phyloP scores from a whole-genome alignment of 2,329 filamentous ascomycete species.

The Xylariales sp. region DNA sequence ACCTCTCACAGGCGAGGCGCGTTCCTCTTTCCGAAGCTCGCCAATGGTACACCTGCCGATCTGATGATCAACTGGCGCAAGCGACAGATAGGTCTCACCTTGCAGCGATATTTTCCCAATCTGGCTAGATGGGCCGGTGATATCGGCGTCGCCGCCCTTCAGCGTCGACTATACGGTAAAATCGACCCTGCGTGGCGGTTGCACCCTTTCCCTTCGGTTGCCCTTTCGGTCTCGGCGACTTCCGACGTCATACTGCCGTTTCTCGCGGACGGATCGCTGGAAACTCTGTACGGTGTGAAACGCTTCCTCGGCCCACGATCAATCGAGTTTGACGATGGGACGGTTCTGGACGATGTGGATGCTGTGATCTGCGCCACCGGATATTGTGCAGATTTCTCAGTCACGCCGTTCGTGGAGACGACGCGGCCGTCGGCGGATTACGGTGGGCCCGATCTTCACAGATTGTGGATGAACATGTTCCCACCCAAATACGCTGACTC shows the following conservation, averaged over 20 bases:
- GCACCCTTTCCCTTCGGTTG: constrained; percentile 20
- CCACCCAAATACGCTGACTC: constrained; percentile 31
- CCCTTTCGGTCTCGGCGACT: constrained; percentile 16
- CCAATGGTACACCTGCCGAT: constrained; percentile 28
- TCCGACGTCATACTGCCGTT: constrained; percentile 20
- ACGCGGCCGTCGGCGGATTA: constrained; percentile 15
- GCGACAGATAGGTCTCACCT: constrained; percentile 22
- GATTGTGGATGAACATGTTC: constrained; percentile 36
- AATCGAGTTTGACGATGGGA: constrained; percentile 26
- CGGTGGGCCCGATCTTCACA: constrained; percentile 20
- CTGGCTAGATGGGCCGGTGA: constrained; percentile 11
- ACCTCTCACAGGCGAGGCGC: constrained; percentile 35
- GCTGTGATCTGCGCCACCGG: constrained; percentile 29
- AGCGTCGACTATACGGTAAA: constrained; percentile 12
- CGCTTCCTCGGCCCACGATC: constrained; percentile 11
- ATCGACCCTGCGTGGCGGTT: constrained; percentile 26
- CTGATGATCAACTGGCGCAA: constrained; percentile 27
- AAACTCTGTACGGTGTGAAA: constrained; percentile 21
- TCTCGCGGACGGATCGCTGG: constrained; percentile 20
- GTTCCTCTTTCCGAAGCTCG: constrained; percentile 25
- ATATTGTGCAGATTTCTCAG: constrained; percentile 29
- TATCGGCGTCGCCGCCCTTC: constrained; percentile 12
- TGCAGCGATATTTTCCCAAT: constrained; percentile 19
- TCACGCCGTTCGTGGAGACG: constrained; percentile 18
- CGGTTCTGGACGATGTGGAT: constrained; percentile 21